Evolutionary conservation across 2,329 filamentous ascomycete genomes (phyloP).

Genomic region (Aureobasidium melanogenum): DNA sequence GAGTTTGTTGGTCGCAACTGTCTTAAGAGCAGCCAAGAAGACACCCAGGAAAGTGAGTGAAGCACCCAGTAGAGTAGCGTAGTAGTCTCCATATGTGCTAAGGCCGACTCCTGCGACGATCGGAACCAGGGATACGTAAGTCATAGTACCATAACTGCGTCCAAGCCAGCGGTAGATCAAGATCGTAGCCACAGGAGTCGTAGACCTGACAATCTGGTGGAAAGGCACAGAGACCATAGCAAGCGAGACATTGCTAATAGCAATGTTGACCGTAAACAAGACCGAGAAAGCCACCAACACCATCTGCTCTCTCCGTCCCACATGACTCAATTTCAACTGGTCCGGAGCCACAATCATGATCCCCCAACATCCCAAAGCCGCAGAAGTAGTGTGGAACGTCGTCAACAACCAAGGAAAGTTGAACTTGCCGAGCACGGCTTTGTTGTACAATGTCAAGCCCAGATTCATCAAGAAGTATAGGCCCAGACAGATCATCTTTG

Average conservation of each 20-base stretch:
- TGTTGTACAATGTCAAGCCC: constrained; percentile 50
- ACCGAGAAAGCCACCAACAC: constrained; percentile 49
- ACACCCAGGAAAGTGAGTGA: constrained; percentile 30
- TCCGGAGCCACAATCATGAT: constrained; percentile 34
- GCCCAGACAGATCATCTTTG: constrained; percentile 8
- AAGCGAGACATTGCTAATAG: constrained; percentile 53
- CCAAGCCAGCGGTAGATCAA: constrained; percentile 49
- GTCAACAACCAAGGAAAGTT: constrained; percentile 55
- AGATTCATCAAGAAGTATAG: constrained; percentile 44
- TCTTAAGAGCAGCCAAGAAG: constrained; percentile 41
- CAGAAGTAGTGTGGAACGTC: constrained; percentile 49
- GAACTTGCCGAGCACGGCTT: constrained; percentile 41
- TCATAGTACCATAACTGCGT: constrained; percentile 46
- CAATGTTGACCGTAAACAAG: constrained; percentile 56
- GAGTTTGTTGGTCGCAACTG: constrained; percentile 54
- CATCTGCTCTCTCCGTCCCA: constrained; percentile 45
- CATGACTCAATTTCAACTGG: constrained; percentile 43
- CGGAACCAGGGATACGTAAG: constrained; percentile 53
- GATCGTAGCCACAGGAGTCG: constrained; percentile 53
- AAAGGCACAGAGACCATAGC: constrained; percentile 53
- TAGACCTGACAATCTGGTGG: constrained; percentile 56
- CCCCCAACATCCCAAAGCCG: constrained; percentile 46
- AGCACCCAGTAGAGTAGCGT: constrained; percentile 46
- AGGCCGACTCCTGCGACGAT: constrained; percentile 51
- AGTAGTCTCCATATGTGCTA: constrained; percentile 55